Evolutionary conservation across 768 basidiomycete species (phyloP), one percentile per base, ranked within the genome.

Genomic region (Lactarius quietus): DNA sequence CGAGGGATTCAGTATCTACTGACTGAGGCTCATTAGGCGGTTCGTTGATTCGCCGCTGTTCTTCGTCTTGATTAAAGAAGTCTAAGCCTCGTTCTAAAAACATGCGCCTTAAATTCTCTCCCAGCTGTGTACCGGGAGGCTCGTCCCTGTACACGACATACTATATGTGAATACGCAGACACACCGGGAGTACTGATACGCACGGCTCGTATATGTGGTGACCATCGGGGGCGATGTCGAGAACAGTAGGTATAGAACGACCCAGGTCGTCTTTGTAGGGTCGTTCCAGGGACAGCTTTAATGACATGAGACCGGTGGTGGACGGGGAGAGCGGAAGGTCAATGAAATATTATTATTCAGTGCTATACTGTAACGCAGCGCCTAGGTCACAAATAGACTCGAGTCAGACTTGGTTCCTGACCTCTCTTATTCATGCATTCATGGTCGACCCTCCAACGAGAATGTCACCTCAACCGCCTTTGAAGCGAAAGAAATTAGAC

Each of bases 261-360:
- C 89, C 90, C 41, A 81, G 75, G 69, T 93, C 91, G 71, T 92
- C 88, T 74, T 88, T 92, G 78, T 92, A 92, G 0, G 89, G 90
- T 43, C 85, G 80, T 72, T 94, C 92, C 36, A 94, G 80, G 1
- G 90, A 87, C 12, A 93, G 77, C 65, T 77, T 86, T 41, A 87
- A 83, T 86, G 83, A 86, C 88, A 10, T 78, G 72, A 14, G 79
- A 80, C 39, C 72, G 72, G 73, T 69, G 69, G 38, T 56, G 15
- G 23, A 33, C 29, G 31, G n/a, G 31, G n/a, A 33, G 57, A 41
- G 28, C 31, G 43, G n/a, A 23, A 23, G 12, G 45, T 48, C 45
- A 48, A 48, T 17, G 48, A 26, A n/a, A 23, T 51, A 15, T 51
- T 51, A 51, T 23, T 26, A 12, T 33, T 33, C 33, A 33, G 33